Evolutionary conservation across 257 asterid species (phyloP), one percentile per base, ranked within the genome.

Genomic region (Eucommia ulmoides): DNA sequence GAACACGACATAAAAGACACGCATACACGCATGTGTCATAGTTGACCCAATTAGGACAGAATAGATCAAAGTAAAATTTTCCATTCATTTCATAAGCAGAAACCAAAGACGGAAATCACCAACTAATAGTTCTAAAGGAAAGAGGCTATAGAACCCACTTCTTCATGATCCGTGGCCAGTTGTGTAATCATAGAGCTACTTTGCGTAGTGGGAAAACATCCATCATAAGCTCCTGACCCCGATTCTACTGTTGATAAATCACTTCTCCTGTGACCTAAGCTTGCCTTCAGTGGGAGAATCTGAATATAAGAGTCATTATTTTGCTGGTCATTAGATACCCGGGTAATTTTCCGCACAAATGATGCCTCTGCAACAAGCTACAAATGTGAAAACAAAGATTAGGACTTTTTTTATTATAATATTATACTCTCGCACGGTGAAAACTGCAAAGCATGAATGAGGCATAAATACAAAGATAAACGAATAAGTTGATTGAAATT

Each of bases 341-440:
- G 73, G 46, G 59, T 62, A 26, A 73, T 59, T 52, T 62, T 80
- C 65, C 84, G 65, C 65, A 41, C 69, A 25, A 64, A 58, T 56
- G 74, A 46, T 55, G 84, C 65, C 54, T 78, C 92, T 47, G 66
- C 69, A 47, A 76, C 91, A 72, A 84, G 80, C 95, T 88, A 60
- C 49, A n/a, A n/a, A n/a, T n/a, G n/a, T n/a, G n/a, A n/a, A n/a
- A n/a, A n/a, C n/a, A n/a, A n/a, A n/a, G n/a, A n/a, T n/a, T n/a
- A n/a, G n/a, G n/a, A n/a, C n/a, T n/a, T n/a, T n/a, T n/a, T n/a
- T n/a, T n/a, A n/a, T n/a, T n/a, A n/a, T n/a, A n/a, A n/a, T n/a
- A n/a, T n/a, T n/a, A n/a, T n/a, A n/a, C n/a, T n/a, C n/a, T n/a
- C n/a, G n/a, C n/a, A n/a, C n/a, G n/a, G n/a, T n/a, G n/a, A n/a